Evolutionary conservation across 2,329 filamentous ascomycete genomes (phyloP).

Genomic region (Dothideomycetes sp.): DNA sequence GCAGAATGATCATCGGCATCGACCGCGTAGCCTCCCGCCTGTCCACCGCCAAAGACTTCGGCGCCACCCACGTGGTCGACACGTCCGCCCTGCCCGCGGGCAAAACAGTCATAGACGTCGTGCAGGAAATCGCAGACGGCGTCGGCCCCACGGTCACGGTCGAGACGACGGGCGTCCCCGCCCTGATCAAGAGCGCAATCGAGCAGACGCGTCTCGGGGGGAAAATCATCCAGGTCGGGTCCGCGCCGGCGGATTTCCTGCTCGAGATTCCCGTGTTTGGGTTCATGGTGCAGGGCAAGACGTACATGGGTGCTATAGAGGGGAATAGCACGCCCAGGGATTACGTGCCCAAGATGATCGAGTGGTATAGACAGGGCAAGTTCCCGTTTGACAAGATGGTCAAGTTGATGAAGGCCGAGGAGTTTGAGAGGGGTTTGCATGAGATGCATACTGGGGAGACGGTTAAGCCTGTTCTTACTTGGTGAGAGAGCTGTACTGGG

Average conservation of each 20-base stretch:
- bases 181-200: slow-evolving; percentile 32
- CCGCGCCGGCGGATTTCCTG: slow-evolving; percentile 31
- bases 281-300: slow-evolving; percentile 38
- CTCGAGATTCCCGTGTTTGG: slow-evolving; percentile 31
- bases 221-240: slow-evolving; percentile 40
- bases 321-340: slow-evolving; percentile 32
- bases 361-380: slow-evolving; percentile 36
- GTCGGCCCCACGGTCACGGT: slow-evolving; percentile 35
- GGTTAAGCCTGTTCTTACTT: slow-evolving; percentile 11
- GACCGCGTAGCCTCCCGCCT: slow-evolving; percentile 27
- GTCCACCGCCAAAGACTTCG: slow-evolving; percentile 28
- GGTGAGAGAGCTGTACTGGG: too few species aligned
- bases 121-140: slow-evolving; percentile 24
- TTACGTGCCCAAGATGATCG: slow-evolving; percentile 37
- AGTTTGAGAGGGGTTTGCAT: slow-evolving; percentile 28
- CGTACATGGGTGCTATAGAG: slow-evolving; percentile 38
- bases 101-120: slow-evolving; percentile 22
- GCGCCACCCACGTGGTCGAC: slow-evolving; percentile 29
- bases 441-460: slow-evolving; percentile 27
- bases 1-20: slow-evolving; percentile 29
- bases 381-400: slow-evolving; percentile 37
- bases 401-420: slow-evolving; percentile 32
- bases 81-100: slow-evolving; percentile 21
- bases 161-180: slow-evolving; percentile 38
- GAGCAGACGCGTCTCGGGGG: slow-evolving; percentile 34